Conservation (phyloP, 192 early-diverging fungal genomes). For the Backusella luteola region DNA sequence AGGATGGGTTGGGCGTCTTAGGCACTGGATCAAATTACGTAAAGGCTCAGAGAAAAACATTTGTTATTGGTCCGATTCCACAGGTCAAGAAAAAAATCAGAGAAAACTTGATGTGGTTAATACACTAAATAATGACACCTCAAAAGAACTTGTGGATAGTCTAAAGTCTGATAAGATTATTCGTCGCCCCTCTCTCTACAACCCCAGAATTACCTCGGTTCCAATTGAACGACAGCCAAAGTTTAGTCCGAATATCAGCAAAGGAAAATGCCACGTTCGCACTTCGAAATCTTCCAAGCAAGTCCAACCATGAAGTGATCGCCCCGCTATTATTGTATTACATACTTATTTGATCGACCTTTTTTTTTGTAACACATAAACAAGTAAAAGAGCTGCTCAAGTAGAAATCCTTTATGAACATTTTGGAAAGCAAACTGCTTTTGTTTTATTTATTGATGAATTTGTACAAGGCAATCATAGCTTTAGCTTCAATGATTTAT, state of each 20-base stretch:
- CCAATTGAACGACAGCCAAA: conserved; percentile 2
- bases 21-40: background rate
- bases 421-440: background rate
- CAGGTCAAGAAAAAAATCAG: background rate
- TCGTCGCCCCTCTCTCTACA: background rate
- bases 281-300: background rate
- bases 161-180: background rate
- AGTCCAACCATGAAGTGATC: background rate
- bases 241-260: background rate
- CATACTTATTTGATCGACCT: background rate
- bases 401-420: background rate
- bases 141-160: background rate
- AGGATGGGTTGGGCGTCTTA: background rate
- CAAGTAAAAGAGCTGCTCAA: background rate
- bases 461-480: conserved; percentile 2
- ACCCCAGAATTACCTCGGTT: background rate
- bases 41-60: background rate
- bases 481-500: background rate
- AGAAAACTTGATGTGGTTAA: background rate
- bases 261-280: background rate
- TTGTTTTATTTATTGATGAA: background rate
- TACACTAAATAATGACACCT: background rate
- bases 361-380: background rate
- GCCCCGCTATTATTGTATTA: background rate
- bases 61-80: background rate